These are phyloP conservation scores for Microdochium bolleyi DNA, from an alignment of 2,329 filamentous ascomycete genomes.

Conservation along the genomic window DNA sequence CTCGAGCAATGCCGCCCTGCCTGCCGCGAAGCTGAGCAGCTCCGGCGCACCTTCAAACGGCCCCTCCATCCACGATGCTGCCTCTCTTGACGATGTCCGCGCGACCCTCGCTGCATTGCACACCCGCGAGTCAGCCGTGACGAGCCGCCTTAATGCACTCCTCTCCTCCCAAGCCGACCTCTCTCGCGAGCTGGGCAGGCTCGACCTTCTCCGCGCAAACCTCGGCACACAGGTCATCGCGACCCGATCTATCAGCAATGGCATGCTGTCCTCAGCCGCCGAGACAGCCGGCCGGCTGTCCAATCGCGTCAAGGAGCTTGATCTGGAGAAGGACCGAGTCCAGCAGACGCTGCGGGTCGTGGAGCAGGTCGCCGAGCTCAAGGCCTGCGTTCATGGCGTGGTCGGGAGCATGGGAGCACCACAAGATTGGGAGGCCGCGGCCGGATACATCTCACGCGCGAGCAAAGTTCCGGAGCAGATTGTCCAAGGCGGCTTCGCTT, in stretches of 20 bases:
- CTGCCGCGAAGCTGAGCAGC: slow-evolving; percentile 13
- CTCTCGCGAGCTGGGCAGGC: slow-evolving; percentile 73
- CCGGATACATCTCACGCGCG: slow-evolving; percentile 78
- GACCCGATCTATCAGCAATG: slow-evolving; percentile 76
- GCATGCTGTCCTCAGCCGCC: slow-evolving; percentile 82
- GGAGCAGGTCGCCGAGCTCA: slow-evolving; percentile 93
- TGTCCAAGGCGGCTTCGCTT: slow-evolving; percentile 76
- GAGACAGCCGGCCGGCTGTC: slow-evolving; percentile 81
- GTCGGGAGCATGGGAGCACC: slow-evolving; percentile 94
- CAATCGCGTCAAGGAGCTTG: slow-evolving; percentile 76
- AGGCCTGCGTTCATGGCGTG: slow-evolving; percentile 90
- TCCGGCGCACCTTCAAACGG: slow-evolving; percentile 7
- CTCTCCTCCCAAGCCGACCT: slow-evolving; percentile 80
- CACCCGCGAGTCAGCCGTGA: slow-evolving; percentile 66
- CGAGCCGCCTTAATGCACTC: slow-evolving; percentile 65
- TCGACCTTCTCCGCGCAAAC: slow-evolving; percentile 84
- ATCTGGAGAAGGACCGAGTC: slow-evolving; percentile 85
- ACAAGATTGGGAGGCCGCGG: slow-evolving; percentile 97
- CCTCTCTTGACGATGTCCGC: slow-evolving; percentile 71
- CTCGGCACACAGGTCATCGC: slow-evolving; percentile 81
- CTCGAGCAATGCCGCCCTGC: slow-evolving; percentile 2
- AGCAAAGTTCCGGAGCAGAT: slow-evolving; percentile 74
- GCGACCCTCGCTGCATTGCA: slow-evolving; percentile 69
- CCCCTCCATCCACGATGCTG: slow-evolving; percentile 56
- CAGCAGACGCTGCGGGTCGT: slow-evolving; percentile 87